Evolutionary conservation across 176 grass and related monocot genomes (phyloP), one percentile per base, ranked within the genome.

Genomic region (Pharus latifolius): DNA sequence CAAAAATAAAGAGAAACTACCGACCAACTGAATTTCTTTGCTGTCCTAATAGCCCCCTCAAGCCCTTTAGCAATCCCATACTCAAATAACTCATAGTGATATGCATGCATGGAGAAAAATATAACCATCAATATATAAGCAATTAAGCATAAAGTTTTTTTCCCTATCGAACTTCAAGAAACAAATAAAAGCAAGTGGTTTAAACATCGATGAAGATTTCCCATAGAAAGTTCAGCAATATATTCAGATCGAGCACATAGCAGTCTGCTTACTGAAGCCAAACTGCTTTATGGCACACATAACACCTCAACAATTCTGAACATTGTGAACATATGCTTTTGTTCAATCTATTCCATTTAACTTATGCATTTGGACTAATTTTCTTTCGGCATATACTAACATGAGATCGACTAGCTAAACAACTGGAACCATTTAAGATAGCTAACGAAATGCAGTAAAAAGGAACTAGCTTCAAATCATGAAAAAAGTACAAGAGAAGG

Each of bases 21-120:
- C 46, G 67, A 92, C 90, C 90, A 40, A 72, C 10, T 70, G 78
- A 26, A 29, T 29, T 77, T 44, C 67, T 70, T 42, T 60, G 52
- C 9, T 73, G 85, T 49, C 28, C 65, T 77, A 60, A 0, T 43
- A 79, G 58, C 44, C 65, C 74, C 67, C 58, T 75, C 47, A 85
- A 43, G 69, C 75, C 22, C 59, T 52, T 82, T 40, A 88, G 44
- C 64, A 92, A 20, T 71, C 76, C 73, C 29, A 40, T 30, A 57
- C 82, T 67, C 65, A 88, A 16, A 27, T 62, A 73, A 41, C 70
- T 35, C 90, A 82, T 82, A 10, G 48, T 38, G 49, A 51, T 47
- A 61, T 91, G 17, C 16, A 74, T 60, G 72, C 14, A 82, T 7
- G 19, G 42, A 57, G 30, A 11, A 10, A 49, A 82, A 13, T 29